These are phyloP conservation scores for Fusarium sacchari DNA, from an alignment of 2,329 filamentous ascomycete species.

Conservation along the genomic window DNA sequence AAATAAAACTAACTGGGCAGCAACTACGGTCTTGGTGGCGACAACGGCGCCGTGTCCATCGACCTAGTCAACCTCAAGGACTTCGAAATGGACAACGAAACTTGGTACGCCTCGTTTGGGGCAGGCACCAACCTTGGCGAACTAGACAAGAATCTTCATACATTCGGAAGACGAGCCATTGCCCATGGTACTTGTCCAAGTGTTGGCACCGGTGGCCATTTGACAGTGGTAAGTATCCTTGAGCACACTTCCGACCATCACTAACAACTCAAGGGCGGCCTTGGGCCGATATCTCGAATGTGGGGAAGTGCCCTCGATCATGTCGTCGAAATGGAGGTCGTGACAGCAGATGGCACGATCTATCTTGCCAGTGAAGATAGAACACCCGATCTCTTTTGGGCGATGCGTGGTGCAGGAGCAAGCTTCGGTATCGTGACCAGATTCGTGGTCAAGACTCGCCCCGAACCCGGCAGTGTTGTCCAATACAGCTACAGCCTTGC, in stretches of 20 bases:
- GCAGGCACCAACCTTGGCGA: conserved; percentile 63
- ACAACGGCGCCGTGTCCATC: conserved; percentile 62
- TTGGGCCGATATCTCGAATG: conserved; percentile 67
- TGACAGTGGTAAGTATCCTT: conserved; percentile 60
- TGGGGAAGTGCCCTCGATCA: conserved; percentile 68
- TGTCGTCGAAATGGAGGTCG: conserved; percentile 58
- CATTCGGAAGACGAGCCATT: conserved; percentile 65
- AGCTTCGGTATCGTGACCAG: conserved; percentile 67
- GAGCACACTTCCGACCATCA: fast-evolving
- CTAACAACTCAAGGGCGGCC: conserved; percentile 57
- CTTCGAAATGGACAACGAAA: conserved; percentile 62
- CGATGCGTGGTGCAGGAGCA: conserved; percentile 65
- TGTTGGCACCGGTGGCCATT: conserved; percentile 68
- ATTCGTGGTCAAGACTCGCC: conserved; percentile 66
- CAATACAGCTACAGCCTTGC: conserved; percentile 67
- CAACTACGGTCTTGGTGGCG: conserved; percentile 59
- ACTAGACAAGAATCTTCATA: conserved; percentile 60
- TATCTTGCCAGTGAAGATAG: conserved; percentile 57
- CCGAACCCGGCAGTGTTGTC: conserved; percentile 64
- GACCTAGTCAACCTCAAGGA: conserved; percentile 64
- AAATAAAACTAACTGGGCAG: conserved; percentile 28
- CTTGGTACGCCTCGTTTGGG: conserved; percentile 65
- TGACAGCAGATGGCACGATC: conserved; percentile 65
- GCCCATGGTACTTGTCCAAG: conserved; percentile 69
- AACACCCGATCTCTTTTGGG: conserved; percentile 66